These are phyloP conservation scores for Exophiala dermatitidis DNA, from an alignment of 2,329 filamentous ascomycete species.

Conservation along the genomic window DNA sequence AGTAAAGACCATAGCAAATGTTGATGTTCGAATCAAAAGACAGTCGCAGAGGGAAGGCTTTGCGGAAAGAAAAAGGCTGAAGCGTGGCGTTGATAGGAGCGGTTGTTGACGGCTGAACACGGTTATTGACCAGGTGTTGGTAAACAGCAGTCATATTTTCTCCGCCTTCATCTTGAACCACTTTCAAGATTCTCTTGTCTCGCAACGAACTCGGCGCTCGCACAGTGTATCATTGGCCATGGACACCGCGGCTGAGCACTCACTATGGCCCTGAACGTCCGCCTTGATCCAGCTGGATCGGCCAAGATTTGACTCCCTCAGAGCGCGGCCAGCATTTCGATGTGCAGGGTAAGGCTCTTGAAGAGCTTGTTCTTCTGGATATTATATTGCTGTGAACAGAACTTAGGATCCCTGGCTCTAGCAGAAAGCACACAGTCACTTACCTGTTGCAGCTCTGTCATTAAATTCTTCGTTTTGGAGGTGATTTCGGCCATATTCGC, in stretches of 20 bases:
- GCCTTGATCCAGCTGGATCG: not conserved
- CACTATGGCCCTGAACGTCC: not conserved
- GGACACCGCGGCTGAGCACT: not conserved
- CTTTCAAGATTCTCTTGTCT: not conserved
- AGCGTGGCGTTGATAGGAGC: not conserved
- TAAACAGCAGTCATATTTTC: not conserved
- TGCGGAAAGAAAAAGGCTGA: not conserved
- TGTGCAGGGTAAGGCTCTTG: constrained; percentile 13
- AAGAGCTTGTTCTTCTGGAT: constrained; percentile 17
- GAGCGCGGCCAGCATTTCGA: constrained; percentile 15
- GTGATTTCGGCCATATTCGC: constrained; percentile 9
- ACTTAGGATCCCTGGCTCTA: not conserved
- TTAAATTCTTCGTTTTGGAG: constrained; percentile 12
- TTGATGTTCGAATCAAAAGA: not conserved
- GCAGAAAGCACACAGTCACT: not conserved
- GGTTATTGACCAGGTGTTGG: not conserved
- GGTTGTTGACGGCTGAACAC: not conserved
- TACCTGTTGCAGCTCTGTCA: constrained; percentile 19
- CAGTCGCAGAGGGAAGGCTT: not conserved
- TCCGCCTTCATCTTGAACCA: not conserved
- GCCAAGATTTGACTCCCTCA: not conserved
- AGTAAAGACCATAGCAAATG: not conserved
- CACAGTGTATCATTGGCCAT: too few relatives aligned
- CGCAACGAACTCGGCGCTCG: not conserved
- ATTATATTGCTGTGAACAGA: constrained; percentile 13